Evolutionary conservation across 2,329 filamentous ascomycete species (phyloP).

Genomic region (Trichophyton rubrum): DNA sequence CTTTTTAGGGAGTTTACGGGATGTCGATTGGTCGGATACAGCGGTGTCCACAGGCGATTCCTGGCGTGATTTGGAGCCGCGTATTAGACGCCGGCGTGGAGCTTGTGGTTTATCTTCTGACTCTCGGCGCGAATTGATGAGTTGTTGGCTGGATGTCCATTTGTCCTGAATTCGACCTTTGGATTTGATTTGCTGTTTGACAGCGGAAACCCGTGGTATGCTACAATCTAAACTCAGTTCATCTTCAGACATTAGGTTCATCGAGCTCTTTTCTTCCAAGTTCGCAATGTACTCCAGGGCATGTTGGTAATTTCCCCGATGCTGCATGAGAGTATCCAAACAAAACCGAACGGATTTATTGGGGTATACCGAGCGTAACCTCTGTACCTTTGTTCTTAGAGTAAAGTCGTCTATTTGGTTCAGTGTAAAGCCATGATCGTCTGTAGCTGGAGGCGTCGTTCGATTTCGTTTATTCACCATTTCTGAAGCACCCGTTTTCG

Average conservation of each 20-base stretch:
- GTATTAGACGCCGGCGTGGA: slow-evolving; percentile 26
- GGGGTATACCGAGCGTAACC: slow-evolving; percentile 40
- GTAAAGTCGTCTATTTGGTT: slow-evolving; percentile 41
- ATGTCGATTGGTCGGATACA: not conserved
- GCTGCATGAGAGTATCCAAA: slow-evolving; percentile 38
- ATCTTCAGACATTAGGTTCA: slow-evolving; percentile 30
- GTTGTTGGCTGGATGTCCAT: slow-evolving; percentile 39
- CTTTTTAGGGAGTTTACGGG: slow-evolving; percentile 22
- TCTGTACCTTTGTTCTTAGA: slow-evolving; percentile 39
- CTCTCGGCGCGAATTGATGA: not conserved
- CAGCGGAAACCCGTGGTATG: slow-evolving; percentile 19
- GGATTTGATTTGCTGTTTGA: slow-evolving; percentile 43
- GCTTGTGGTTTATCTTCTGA: slow-evolving; percentile 14
- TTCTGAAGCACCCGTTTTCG: slow-evolving; percentile 20
- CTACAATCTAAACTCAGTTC: slow-evolving; percentile 23
- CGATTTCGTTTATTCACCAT: not conserved
- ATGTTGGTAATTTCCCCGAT: slow-evolving; percentile 43
- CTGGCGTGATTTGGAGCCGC: slow-evolving; percentile 20
- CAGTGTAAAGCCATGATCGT: slow-evolving; percentile 30
- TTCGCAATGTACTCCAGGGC: slow-evolving; percentile 38
- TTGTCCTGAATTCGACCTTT: slow-evolving; percentile 48
- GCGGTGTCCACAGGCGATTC: not conserved
- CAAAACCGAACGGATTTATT: slow-evolving; percentile 36
- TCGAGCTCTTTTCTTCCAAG: slow-evolving; percentile 23
- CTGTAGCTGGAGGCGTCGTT: not conserved